Evolutionary conservation across 2,329 filamentous ascomycete species (phyloP), one percentile per base, ranked within the genome.

Genomic region (Pestalotiopsis sp.): DNA sequence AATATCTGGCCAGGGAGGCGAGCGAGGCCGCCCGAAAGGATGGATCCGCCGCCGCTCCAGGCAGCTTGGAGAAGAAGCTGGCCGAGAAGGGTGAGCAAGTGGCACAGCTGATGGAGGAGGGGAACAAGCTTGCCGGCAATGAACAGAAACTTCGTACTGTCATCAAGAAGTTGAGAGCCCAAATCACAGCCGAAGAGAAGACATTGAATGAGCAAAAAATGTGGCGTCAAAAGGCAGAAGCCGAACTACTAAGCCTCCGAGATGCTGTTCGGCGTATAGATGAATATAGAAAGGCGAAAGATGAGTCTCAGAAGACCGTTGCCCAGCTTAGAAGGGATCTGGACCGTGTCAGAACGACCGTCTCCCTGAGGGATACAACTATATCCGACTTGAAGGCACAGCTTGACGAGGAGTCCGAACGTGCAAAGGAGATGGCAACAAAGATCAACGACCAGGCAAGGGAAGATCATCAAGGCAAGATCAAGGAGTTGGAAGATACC

Each of bases 81-180:
- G 92, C 93, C 1, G 94, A 97, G 75, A 97, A 94, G 77, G 95
- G 98, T 74, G 91, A 95, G 74, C 93, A 93, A 77, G 97, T 98
- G 75, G 93, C 95, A 2, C 83, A 95, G 61, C 83, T 99, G 13
- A 92, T 99, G 85, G 92, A 97, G 74, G 96, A 99, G 82, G 96
- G 97, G 0, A 93, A 96, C 74, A 94, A 92, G 73, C 85, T 98
- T 9, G 95, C 94, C 1, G 93, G 92, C 74, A 92, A 89, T 0
- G 96, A 99, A 78, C 88, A 98, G 79, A 94, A 94, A 76, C 91
- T 97, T 72, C 86, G 95, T 70, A 89, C 89, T 5, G 91, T 91
- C 3, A 93, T 98, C 75, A 97, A 96, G 80, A 95, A 93, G 76
- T 81, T 98, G 69, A 89, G 91, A 58, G 82, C 84, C 25, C 91